These are phyloP conservation scores for Hymenoscyphus fructigenus DNA, from an alignment of 2,329 filamentous ascomycete species.

Conservation along the genomic window DNA sequence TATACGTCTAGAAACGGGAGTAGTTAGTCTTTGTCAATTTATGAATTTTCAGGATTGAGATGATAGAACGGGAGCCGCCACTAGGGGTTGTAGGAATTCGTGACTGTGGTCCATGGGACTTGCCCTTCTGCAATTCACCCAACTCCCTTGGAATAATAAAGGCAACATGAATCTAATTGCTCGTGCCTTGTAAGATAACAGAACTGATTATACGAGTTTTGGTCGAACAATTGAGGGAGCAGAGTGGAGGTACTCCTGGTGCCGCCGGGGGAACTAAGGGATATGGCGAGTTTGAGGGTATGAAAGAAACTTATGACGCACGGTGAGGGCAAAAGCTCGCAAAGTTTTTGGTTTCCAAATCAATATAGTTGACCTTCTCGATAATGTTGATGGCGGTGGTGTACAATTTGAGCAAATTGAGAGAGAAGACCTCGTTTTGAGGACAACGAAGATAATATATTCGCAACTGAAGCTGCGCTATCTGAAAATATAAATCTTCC, in stretches of 20 bases:
- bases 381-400: conserved; percentile 15
- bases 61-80: background rate
- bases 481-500: conserved; percentile 14
- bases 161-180: no score
- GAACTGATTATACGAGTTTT: no score
- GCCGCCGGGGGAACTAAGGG: background rate
- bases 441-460: conserved; percentile 18
- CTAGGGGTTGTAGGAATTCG: background rate
- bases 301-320: background rate
- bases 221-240: no score
- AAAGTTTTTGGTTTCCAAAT: conserved; percentile 9
- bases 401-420: conserved; percentile 16
- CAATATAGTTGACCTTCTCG: conserved; percentile 9
- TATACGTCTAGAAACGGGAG: conserved; percentile 1
- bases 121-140: no score
- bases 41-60: background rate
- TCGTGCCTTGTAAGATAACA: no score
- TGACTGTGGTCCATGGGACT: background rate
- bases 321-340: conserved; percentile 16
- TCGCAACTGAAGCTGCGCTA: conserved; percentile 15
- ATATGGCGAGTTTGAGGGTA: background rate
- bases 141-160: no score
- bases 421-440: conserved; percentile 12
- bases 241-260: no score
- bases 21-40: background rate